Percentiles rank a stretch among this genome's conserved stretches.
Evolutionary conservation across 225 moss, liverwort and hornwort genomes (phyloP).

Genomic region (Climacium dendroides): DNA sequence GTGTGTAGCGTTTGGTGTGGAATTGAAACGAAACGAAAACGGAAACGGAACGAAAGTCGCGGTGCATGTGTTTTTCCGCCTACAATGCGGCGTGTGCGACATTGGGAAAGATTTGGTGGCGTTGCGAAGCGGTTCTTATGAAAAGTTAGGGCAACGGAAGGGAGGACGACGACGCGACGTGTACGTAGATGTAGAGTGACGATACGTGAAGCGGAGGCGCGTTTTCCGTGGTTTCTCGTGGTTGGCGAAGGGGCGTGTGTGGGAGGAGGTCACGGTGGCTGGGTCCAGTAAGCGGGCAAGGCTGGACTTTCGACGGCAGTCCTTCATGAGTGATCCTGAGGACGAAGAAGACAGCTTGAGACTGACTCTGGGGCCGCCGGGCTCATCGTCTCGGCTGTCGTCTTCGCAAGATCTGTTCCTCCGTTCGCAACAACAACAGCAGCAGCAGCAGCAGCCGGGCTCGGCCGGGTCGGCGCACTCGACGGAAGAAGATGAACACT

Average conservation of each 20-base stretch:
- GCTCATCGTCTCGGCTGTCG: conserved; percentile 60
- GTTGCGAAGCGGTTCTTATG: background rate
- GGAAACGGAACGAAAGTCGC: background rate
- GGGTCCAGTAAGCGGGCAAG: conserved; percentile 62
- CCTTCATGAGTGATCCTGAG: conserved; percentile 92
- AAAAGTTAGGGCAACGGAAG: background rate
- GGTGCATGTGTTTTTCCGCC: background rate
- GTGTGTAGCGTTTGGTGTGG: background rate
- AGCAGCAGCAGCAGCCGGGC: conserved; percentile 21
- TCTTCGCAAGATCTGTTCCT: conserved; percentile 40
- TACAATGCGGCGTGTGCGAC: conserved; percentile 9
- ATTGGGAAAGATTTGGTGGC: background rate
- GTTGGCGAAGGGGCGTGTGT: background rate
- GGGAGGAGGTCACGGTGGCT: conserved; percentile 50
- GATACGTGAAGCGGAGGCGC: background rate
- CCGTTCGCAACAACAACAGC: conserved; percentile 20
- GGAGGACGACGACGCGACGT: background rate
- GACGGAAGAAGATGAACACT: conserved; percentile 42
- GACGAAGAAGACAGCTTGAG: conserved; percentile 83
- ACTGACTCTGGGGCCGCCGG: conserved; percentile 72
- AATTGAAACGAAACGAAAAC: background rate
- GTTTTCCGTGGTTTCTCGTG: background rate
- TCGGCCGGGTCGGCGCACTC: conserved; percentile 7
- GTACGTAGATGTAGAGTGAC: background rate
- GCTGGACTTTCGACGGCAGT: conserved; percentile 57